phyloP scores from a whole-genome alignment of 345 rosid species.

The Arabis hirsuta region DNA sequence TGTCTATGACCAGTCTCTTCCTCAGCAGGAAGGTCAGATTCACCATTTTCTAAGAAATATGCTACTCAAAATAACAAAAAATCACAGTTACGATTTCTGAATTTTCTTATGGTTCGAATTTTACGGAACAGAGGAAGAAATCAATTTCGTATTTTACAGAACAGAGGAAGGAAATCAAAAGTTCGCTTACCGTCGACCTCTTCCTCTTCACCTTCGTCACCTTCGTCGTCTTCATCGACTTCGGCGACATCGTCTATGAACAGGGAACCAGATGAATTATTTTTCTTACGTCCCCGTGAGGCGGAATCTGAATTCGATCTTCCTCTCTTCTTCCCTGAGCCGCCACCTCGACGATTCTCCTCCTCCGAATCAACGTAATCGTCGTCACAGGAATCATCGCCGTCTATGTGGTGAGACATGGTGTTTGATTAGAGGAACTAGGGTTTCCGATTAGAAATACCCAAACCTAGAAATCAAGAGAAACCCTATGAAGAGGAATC shows the following conservation, averaged over 20 bases:
- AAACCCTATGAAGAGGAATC: constrained; percentile 7
- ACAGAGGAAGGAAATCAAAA: not conserved
- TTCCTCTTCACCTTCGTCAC: constrained; percentile 63
- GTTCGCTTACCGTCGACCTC: constrained; percentile 65
- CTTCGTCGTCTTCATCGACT: constrained; percentile 73
- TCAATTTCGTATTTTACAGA: not conserved
- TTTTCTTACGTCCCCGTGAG: constrained; percentile 47
- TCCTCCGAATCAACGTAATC: constrained; percentile 42
- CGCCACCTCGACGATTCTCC: constrained; percentile 13
- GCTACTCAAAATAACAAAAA: constrained; percentile 29
- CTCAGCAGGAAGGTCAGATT: constrained; percentile 72
- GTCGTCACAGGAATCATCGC: constrained; percentile 50
- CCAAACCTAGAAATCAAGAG: not conserved
- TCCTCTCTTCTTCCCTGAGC: constrained; percentile 58
- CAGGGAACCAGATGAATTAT: constrained; percentile 42
- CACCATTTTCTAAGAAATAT: constrained; percentile 71
- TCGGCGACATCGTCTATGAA: constrained; percentile 67
- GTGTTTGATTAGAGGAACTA: not conserved
- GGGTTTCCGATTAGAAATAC: not conserved
- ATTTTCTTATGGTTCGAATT: not conserved
- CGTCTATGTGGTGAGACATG: constrained; percentile 52
- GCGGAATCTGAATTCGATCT: constrained; percentile 64
- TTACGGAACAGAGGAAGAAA: not conserved
- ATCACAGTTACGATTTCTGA: not conserved
- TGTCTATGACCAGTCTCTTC: constrained; percentile 54